Conservation (phyloP, 192 early-diverging fungal genomes). For the Umbelopsis isabellina region DNA sequence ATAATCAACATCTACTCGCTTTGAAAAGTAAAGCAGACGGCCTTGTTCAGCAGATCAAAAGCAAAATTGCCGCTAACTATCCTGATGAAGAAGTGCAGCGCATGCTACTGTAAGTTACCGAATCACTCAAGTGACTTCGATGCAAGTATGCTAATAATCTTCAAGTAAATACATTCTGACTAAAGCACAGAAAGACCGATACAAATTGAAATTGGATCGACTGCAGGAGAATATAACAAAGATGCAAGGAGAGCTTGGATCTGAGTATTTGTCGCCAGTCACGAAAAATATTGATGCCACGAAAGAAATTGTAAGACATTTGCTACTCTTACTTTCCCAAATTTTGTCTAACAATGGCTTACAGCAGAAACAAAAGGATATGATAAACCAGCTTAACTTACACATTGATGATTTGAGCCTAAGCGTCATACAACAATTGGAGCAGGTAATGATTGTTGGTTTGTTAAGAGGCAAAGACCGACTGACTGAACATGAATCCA, state of each 20-base stretch:
- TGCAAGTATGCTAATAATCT: too few species aligned
- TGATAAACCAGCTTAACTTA: too few species aligned
- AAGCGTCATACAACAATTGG: too few species aligned
- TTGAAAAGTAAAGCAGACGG: not conserved
- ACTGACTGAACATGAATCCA: too few species aligned
- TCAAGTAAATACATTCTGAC: slow-evolving; percentile 1
- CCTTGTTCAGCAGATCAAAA: slow-evolving; percentile 6
- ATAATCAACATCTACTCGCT: not conserved
- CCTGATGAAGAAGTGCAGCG: slow-evolving; percentile 7
- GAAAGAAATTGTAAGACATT: not conserved
- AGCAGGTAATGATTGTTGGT: too few species aligned
- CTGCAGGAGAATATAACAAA: not conserved
- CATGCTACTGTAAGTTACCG: not conserved
- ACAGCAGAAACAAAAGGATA: too few species aligned
- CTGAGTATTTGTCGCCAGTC: too few species aligned
- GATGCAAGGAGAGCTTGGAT: not conserved
- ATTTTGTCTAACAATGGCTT: too few species aligned
- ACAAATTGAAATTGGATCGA: not conserved
- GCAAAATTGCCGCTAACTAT: not conserved
- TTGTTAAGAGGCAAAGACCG: too few species aligned
- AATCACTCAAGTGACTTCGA: not conserved
- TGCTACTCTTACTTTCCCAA: too few species aligned
- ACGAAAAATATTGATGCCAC: not conserved
- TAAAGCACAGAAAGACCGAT: slow-evolving; percentile 12
- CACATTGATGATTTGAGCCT: too few species aligned